These are phyloP conservation scores for Tolypocladium tropicale DNA, from an alignment of 2,329 filamentous ascomycete genomes.

Conservation along the genomic window DNA sequence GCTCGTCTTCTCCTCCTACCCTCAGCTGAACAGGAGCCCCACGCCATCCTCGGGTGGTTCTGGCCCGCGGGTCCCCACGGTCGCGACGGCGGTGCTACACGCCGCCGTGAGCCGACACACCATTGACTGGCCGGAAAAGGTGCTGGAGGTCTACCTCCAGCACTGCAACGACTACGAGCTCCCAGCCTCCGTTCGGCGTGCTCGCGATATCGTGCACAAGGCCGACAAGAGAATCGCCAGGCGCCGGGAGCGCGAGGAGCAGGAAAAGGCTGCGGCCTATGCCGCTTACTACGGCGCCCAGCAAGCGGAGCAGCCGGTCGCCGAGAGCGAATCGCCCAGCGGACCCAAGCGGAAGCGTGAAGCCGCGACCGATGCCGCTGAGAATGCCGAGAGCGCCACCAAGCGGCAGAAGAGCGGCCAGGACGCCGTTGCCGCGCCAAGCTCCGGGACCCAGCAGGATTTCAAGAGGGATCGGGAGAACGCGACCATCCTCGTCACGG, in stretches of 20 bases:
- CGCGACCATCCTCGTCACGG: constrained; percentile 70
- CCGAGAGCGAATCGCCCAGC: constrained; percentile 23
- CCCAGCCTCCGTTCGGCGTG: constrained; percentile 62
- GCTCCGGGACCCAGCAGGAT: constrained; percentile 13
- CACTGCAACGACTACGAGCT: constrained; percentile 89
- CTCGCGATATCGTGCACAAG: constrained; percentile 63
- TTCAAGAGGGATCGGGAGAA: constrained; percentile 83
- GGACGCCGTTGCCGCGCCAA: constrained; percentile 14
- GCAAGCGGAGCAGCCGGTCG: constrained; percentile 12
- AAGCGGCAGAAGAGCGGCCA: constrained; percentile 57
- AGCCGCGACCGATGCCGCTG: constrained; percentile 32
- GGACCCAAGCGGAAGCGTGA: constrained; percentile 67
- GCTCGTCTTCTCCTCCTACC: constrained; percentile 42
- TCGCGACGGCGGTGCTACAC: constrained; percentile 67
- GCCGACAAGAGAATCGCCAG: constrained; percentile 51
- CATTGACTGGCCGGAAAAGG: constrained; percentile 67
- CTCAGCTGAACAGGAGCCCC: constrained; percentile 38
- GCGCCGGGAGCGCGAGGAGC: constrained; percentile 56
- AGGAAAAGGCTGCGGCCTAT: constrained; percentile 46
- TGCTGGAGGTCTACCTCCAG: constrained; percentile 62
- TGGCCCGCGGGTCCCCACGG: constrained; percentile 52
- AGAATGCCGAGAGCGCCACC: constrained; percentile 31
- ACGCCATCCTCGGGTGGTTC: constrained; percentile 35
- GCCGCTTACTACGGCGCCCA: constrained; percentile 24
- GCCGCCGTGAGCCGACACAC: constrained; percentile 53